phyloP scores from a whole-genome alignment of 352 stramenopile species.

The Phytophthora lateralis region DNA sequence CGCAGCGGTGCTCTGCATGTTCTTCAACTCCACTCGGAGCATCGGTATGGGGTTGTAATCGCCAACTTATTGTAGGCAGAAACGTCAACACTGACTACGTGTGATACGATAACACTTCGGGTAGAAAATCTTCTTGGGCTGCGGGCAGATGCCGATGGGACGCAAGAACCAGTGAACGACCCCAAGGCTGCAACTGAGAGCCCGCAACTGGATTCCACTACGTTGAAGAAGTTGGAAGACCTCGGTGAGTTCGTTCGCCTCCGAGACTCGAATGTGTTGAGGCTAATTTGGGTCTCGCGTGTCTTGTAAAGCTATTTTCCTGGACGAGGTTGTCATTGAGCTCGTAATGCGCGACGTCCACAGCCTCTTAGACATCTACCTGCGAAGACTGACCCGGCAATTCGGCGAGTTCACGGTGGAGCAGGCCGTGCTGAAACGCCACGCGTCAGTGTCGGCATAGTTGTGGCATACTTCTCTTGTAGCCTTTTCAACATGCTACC shows the following conservation, averaged over 20 bases:
- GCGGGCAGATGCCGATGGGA: slow-evolving; percentile 52
- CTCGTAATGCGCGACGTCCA: slow-evolving; percentile 81
- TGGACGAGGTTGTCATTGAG: slow-evolving; percentile 82
- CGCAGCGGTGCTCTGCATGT: slow-evolving; percentile 65
- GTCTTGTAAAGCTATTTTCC: slow-evolving; percentile 58
- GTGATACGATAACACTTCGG: neutral
- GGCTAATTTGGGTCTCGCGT: neutral
- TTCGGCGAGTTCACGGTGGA: slow-evolving; percentile 74
- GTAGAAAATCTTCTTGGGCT: slow-evolving; percentile 67
- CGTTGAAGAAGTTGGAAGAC: slow-evolving; percentile 52
- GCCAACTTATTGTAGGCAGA: neutral
- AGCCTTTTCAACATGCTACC: too few species aligned
- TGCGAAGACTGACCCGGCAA: slow-evolving; percentile 55
- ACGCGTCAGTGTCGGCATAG: slow-evolving; percentile 32
- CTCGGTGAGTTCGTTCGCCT: slow-evolving; percentile 44
- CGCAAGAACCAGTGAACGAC: slow-evolving; percentile 62
- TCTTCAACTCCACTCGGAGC: slow-evolving; percentile 75
- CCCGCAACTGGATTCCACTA: slow-evolving; percentile 33
- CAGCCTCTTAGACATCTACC: slow-evolving; percentile 65
- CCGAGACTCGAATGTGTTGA: neutral
- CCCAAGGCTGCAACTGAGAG: slow-evolving; percentile 24
- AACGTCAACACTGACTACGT: neutral
- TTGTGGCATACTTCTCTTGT: neutral
- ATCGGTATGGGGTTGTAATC: slow-evolving; percentile 43
- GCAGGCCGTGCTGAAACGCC: slow-evolving; percentile 44